A percentile compares a stretch with the other conserved stretches of the same genome.
phyloP scores from a whole-genome alignment of 495 filamentous ascomycete genomes.

The Podospora pseudocomata region DNA sequence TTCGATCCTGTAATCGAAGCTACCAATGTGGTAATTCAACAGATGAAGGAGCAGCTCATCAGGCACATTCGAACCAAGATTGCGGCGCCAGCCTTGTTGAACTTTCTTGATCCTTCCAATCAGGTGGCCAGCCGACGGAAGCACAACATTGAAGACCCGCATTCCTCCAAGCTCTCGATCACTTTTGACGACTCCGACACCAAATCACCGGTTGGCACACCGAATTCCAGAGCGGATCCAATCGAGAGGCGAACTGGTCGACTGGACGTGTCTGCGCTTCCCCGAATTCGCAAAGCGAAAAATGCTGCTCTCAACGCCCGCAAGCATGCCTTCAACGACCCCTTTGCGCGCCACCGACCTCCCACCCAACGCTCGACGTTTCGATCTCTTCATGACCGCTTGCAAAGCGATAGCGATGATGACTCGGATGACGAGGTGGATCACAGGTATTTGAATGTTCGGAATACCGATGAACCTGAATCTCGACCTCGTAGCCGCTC shows the following conservation, averaged over 20 bases:
- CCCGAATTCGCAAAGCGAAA: constrained; percentile 67
- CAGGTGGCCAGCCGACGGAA: constrained; percentile 71
- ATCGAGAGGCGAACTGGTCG: constrained; percentile 48
- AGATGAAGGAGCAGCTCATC: constrained; percentile 78
- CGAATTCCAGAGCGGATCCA: constrained; percentile 61
- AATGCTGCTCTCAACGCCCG: constrained; percentile 54
- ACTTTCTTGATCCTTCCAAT: constrained; percentile 77
- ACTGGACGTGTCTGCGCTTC: constrained; percentile 61
- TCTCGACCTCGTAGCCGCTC: constrained; percentile 76
- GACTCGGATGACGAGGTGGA: constrained; percentile 51
- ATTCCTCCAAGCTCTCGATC: constrained; percentile 42
- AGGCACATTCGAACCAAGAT: constrained; percentile 82
- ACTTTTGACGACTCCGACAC: constrained; percentile 53
- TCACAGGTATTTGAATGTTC: constrained; percentile 51
- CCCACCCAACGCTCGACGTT: constrained; percentile 43
- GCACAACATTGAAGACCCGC: constrained; percentile 70
- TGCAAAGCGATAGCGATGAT: constrained; percentile 56
- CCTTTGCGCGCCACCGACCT: constrained; percentile 64
- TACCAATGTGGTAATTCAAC: constrained; percentile 68
- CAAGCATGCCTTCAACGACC: constrained; percentile 70
- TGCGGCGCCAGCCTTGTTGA: constrained; percentile 73
- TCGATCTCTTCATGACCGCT: constrained; percentile 51
- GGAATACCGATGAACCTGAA: constrained; percentile 78
- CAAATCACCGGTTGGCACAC: constrained; percentile 57
- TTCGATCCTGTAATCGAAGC: constrained; percentile 85